A percentile compares a stretch with the other conserved stretches of the same genome.
phyloP scores from a whole-genome alignment of 2,329 filamentous ascomycete genomes.

The Tetracladium maxilliforme region DNA sequence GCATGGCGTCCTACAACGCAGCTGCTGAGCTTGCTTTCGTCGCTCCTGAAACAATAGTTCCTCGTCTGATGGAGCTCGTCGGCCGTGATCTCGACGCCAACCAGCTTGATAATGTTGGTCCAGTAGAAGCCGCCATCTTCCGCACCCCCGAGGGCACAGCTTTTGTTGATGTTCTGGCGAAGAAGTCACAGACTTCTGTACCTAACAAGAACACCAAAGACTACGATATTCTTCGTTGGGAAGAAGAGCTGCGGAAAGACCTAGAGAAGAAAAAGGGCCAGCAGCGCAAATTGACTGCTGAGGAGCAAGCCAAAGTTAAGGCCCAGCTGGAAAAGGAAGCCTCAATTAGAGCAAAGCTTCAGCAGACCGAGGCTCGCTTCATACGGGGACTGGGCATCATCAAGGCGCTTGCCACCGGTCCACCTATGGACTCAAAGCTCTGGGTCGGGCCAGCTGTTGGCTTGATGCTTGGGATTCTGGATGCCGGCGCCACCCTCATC shows the following conservation, averaged over 20 bases:
- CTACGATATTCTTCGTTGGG: slow-evolving; percentile 94
- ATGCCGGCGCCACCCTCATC: slow-evolving; percentile 67
- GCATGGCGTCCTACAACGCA: slow-evolving; percentile 64
- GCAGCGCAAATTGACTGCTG: slow-evolving; percentile 77
- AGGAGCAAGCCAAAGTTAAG: slow-evolving; percentile 82
- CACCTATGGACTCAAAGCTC: slow-evolving; percentile 72
- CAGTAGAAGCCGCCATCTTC: slow-evolving; percentile 85
- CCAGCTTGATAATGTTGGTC: slow-evolving; percentile 59
- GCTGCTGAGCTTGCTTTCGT: slow-evolving; percentile 90
- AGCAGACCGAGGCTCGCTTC: slow-evolving; percentile 53
- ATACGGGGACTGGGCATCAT: slow-evolving; percentile 79
- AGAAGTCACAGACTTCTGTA: slow-evolving; percentile 54
- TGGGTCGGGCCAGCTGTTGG: slow-evolving; percentile 80
- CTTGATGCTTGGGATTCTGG: slow-evolving; percentile 58
- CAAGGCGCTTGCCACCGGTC: slow-evolving; percentile 64
- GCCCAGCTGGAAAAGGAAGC: slow-evolving; percentile 81
- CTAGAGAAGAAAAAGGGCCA: slow-evolving; percentile 87
- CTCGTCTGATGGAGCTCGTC: slow-evolving; percentile 62
- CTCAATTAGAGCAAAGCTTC: slow-evolving; percentile 60
- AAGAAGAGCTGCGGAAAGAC: slow-evolving; percentile 76
- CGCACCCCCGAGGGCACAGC: slow-evolving; percentile 76
- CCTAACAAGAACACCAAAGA: slow-evolving; percentile 88
- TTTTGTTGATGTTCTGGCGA: slow-evolving; percentile 82
- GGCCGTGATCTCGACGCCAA: slow-evolving; percentile 55
- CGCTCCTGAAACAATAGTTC: slow-evolving; percentile 67